These are phyloP conservation scores for Paecilomyces sp. DNA, from an alignment of 2,329 filamentous ascomycete species.

Conservation along the genomic window DNA sequence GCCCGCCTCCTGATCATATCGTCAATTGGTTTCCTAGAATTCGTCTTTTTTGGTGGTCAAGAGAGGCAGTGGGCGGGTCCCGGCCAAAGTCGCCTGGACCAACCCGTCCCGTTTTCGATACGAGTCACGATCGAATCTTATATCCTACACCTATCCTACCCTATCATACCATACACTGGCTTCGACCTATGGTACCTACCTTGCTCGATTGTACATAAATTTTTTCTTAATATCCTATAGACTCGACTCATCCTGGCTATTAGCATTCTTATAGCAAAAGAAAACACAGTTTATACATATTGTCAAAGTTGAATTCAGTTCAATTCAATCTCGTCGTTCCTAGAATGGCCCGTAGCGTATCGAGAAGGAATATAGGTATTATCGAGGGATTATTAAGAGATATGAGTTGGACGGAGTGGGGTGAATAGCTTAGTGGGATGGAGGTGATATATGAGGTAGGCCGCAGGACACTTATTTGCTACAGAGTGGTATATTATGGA, in stretches of 20 bases:
- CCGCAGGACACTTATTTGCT: neutral
- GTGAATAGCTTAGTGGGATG: too few relatives aligned
- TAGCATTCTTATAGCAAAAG: neutral
- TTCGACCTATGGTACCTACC: neutral
- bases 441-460: too few relatives aligned
- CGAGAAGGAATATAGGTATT: too few relatives aligned
- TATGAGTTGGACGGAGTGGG: too few relatives aligned
- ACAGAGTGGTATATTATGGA: neutral
- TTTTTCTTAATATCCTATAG: neutral
- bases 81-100: neutral
- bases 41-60: neutral
- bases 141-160: neutral
- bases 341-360: neutral
- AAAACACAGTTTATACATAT: too few relatives aligned
- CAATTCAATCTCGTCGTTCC: neutral
- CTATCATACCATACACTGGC: too few relatives aligned
- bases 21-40: neutral
- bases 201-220: neutral
- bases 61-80: neutral
- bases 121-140: neutral
- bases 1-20: neutral
- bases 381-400: too few relatives aligned
- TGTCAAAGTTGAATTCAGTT: neutral
- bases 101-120: neutral
- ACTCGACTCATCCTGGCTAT: neutral